phyloP scores from a whole-genome alignment of 768 basidiomycete genomes.

The Boletus vinaceobasis region DNA sequence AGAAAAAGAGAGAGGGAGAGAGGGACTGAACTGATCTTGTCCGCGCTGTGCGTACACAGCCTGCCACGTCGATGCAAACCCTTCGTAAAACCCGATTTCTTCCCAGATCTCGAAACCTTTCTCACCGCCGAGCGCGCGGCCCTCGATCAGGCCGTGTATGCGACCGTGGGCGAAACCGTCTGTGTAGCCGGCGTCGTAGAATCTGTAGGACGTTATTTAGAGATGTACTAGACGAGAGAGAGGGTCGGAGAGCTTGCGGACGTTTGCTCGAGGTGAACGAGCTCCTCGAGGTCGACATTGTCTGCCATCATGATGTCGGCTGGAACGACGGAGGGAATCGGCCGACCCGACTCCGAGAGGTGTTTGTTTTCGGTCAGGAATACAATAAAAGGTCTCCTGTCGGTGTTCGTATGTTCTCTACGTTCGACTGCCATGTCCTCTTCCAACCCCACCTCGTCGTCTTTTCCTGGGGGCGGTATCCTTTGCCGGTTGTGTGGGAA shows the following conservation, averaged over 20 bases:
- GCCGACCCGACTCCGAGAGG: too few species aligned
- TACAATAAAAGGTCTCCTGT: too few species aligned
- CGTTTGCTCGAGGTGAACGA: slow-evolving; percentile 65
- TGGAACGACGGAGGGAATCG: too few species aligned
- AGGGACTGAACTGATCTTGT: slow-evolving; percentile 13
- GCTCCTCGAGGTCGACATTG: slow-evolving; percentile 53
- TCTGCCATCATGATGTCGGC: slow-evolving; percentile 18
- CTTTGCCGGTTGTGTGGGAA: too few species aligned
- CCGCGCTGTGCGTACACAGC: slow-evolving; percentile 41
- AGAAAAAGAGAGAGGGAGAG: neutral
- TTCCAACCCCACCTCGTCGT: too few species aligned
- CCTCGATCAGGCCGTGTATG: slow-evolving; percentile 89
- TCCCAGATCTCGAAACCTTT: slow-evolving; percentile 98
- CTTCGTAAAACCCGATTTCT: slow-evolving; percentile 92
- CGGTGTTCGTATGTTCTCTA: too few species aligned
- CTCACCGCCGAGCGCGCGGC: slow-evolving; percentile 80
- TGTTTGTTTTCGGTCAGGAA: too few species aligned
- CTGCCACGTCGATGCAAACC: slow-evolving; percentile 73
- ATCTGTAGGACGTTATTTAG: slow-evolving; percentile 42
- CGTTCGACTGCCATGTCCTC: too few species aligned
- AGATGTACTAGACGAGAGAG: neutral
- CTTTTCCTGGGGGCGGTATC: too few species aligned
- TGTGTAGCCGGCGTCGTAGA: slow-evolving; percentile 74
- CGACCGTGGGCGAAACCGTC: slow-evolving; percentile 83
- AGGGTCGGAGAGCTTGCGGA: slow-evolving; percentile 24